phyloP scores from a whole-genome alignment of 305 asterid genomes.

The Galium porrigens region DNA sequence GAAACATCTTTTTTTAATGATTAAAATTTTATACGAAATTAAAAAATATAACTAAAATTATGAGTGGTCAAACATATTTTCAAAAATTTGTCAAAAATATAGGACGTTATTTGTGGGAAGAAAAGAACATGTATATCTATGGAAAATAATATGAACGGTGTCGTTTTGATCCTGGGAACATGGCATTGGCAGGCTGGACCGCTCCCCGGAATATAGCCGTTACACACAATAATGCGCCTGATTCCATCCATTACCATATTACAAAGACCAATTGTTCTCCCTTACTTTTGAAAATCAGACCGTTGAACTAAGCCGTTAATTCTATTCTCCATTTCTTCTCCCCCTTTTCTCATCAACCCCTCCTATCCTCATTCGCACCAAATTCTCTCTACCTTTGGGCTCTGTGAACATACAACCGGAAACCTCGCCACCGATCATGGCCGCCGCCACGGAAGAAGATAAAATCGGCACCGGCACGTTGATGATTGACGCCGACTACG shows the following conservation, averaged over 20 bases:
- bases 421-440: constrained; percentile 16
- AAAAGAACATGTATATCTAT: too few relatives aligned
- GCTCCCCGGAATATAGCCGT: neutral
- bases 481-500: constrained; percentile 50
- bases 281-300: neutral
- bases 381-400: neutral
- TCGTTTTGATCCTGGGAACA: neutral
- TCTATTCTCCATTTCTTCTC: neutral
- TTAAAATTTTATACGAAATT: too few relatives aligned
- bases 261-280: neutral
- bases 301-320: neutral
- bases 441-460: constrained; percentile 31
- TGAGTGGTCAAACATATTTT: too few relatives aligned
- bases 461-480: constrained; percentile 12
- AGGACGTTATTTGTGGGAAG: too few relatives aligned
- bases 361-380: neutral
- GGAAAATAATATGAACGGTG: neutral
- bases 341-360: neutral
- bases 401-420: neutral
- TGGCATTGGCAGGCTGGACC: neutral
- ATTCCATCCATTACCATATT: neutral
- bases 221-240: neutral
- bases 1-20: too few relatives aligned
- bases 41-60: too few relatives aligned
- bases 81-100: too few relatives aligned